Evolutionary conservation across 495 filamentous ascomycete species (phyloP), one percentile per base, ranked within the genome.

Genomic region (Bathelium albidoporum): DNA sequence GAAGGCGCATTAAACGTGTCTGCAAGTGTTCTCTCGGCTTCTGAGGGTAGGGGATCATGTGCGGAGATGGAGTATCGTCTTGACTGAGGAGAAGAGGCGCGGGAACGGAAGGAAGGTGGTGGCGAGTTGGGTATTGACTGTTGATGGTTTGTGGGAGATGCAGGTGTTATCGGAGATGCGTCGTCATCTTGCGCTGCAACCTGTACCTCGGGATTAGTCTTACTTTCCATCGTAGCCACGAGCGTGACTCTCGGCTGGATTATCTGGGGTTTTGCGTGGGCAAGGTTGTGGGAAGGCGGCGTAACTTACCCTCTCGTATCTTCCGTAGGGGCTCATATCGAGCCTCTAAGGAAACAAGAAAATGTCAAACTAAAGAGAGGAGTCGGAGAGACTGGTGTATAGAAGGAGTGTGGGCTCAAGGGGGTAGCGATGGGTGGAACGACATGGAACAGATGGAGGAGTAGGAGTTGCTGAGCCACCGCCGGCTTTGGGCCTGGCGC

Each of bases 31-130:
- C 87, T 79, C 65, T 95, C 86, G 28, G 89, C 85, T 60, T 85
- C 79, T 66, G 77, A 75, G 34, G 73, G 70, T 49, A 79, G 74
- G 24, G 83, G 80, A 62, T 86, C 82, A 63, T 78, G 73, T 41
- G 76, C 66, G 24, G 69, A 75, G 32, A 85, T 74, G 60, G 83
- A 74, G 52, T 82, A 79, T 69, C 80, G 79, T 44, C 31, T 18
- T 14, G 81, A 79, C 60, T 83, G 81, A 34, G 84, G 82, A 7
- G 91, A 95, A 1, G 89, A 89, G 1, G 85, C 84, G 61, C 89
- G 84, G 44, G 92, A 97, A 69, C 82, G 90, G 74, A 97, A 98
- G 11, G 95, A 97, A 24, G 95, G 94, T 22, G 95, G 92, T 49
- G 94, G 91, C 62, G 95, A 97, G 70, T 80, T 84, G 26, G 91